A percentile compares a stretch with the other conserved stretches of the same genome.
These are phyloP conservation scores for Trichophyton mentagrophytes DNA, from an alignment of 2,329 filamentous ascomycete species.

Conservation along the genomic window DNA sequence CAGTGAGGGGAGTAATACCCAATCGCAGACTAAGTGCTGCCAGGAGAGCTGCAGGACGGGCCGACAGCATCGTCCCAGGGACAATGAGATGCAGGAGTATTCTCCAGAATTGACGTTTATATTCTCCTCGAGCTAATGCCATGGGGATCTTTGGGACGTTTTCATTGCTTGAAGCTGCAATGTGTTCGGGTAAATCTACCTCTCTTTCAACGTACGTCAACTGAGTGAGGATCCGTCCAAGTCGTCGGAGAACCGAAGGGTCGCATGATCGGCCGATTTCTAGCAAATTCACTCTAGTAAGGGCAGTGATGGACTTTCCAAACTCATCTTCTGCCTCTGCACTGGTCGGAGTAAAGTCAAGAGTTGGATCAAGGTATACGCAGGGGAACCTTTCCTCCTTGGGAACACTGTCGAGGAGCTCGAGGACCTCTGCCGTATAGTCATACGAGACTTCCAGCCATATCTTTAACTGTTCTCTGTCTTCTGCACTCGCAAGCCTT, in stretches of 20 bases:
- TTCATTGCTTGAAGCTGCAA: slow-evolving; percentile 22
- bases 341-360: slow-evolving; percentile 21
- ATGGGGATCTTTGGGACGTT: slow-evolving; percentile 35
- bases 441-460: slow-evolving; percentile 44
- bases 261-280: slow-evolving; percentile 43
- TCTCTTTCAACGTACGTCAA: slow-evolving; percentile 22
- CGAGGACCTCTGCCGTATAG: slow-evolving; percentile 33
- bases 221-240: slow-evolving; percentile 37
- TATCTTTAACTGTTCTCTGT: slow-evolving; percentile 31
- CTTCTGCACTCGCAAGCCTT: slow-evolving; percentile 20
- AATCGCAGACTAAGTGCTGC: slow-evolving; percentile 39
- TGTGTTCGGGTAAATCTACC: slow-evolving; percentile 34
- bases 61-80: slow-evolving; percentile 37
- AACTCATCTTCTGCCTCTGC: slow-evolving; percentile 15
- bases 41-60: slow-evolving; percentile 36
- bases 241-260: slow-evolving; percentile 34
- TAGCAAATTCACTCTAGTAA: slow-evolving; percentile 37
- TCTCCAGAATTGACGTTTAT: slow-evolving; percentile 36
- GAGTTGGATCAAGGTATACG: slow-evolving; percentile 40
- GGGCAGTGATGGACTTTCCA: slow-evolving; percentile 20
- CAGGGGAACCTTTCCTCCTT: slow-evolving; percentile 34
- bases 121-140: slow-evolving; percentile 26
- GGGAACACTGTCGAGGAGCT: slow-evolving; percentile 27
- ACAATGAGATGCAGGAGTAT: slow-evolving; percentile 38
- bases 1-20: slow-evolving; percentile 33